Evolutionary conservation across 208 protist genomes (phyloP), one percentile per base, ranked within the genome.

Genomic region (Vickermania spadyakhi): DNA sequence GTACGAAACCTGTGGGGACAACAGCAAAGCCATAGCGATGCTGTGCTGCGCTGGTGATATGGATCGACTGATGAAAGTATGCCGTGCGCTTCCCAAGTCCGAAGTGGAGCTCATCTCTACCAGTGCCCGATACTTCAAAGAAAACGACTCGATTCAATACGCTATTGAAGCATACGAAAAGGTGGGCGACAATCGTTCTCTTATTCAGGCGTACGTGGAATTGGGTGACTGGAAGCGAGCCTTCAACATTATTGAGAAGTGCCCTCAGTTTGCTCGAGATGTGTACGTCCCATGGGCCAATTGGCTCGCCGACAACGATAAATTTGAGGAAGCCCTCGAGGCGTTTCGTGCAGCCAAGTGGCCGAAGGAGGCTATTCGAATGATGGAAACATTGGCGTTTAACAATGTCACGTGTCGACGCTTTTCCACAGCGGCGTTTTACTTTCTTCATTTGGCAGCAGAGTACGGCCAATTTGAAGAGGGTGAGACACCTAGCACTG

Each of bases 241-340:
- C 1, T 96, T 97, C 70, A 62, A 65, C 5, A 59, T 97, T 21
- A 70, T 96, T 2, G 84, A 96, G 25, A 74, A 83, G 42, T 70
- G 79, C 60, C 93, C 93, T 18, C 58, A 84, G 63, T 84, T 87
- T 60, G 66, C 81, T 14, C 74, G 89, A 23, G 86, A 95, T n/a
- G 84, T 98, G 23, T 98, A 97, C 69, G 75, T 98, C 52, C 97
- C 97, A 58, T 98, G 98, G 79, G 97, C 96, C 4, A 79, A 84
- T n/a, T 98, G 95, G 93, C 79, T 99, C 36, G 92, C 85, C 3
- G 79, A 96, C 57, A 85, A 96, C 63, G 96, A 98, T 52, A 71
- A 81, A 45, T 99, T 99, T 65, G 93, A 98, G 49, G 94, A 98
- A 68, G 96, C 96, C 1, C 77, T 94, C 13, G 87, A 96, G 64